These are phyloP conservation scores for Botrytis cinerea DNA, from an alignment of 2,329 filamentous ascomycete species.

Conservation along the genomic window DNA sequence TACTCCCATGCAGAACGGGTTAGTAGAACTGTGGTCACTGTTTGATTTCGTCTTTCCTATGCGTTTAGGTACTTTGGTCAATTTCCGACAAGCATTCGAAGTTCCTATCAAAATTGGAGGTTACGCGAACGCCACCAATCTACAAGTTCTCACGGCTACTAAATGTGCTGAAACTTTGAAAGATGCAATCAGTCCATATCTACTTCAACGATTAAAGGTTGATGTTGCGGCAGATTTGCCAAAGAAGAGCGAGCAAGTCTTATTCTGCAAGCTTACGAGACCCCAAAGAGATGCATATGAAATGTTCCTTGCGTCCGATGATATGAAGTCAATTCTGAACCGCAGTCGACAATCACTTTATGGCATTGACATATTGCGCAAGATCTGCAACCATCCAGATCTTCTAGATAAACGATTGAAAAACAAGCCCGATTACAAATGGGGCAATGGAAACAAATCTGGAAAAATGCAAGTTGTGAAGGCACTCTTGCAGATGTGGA, in stretches of 20 bases:
- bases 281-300: constrained; percentile 80
- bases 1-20: constrained; percentile 96
- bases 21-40: constrained; percentile 92
- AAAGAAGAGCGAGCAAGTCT: constrained; percentile 92
- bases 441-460: constrained; percentile 76
- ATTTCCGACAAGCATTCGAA: constrained; percentile 89
- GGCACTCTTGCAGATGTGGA: constrained; percentile 84
- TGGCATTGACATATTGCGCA: constrained; percentile 88
- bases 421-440: constrained; percentile 66
- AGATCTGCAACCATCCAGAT: constrained; percentile 98
- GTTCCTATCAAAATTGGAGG: constrained; percentile 91
- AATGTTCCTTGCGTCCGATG: constrained; percentile 76
- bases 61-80: constrained; percentile 87
- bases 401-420: constrained; percentile 65
- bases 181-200: constrained; percentile 88
- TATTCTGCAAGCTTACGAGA: constrained; percentile 90
- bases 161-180: constrained; percentile 94
- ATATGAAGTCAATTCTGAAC: constrained; percentile 79
- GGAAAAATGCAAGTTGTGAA: constrained; percentile 97
- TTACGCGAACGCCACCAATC: constrained; percentile 90
- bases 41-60: constrained; percentile 99
- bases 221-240: constrained; percentile 93
- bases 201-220: constrained; percentile 87
- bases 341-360: constrained; percentile 78
- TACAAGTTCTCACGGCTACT: constrained; percentile 91